These are phyloP conservation scores for Populus nigra DNA, from an alignment of 345 rosid species.

Conservation along the genomic window DNA sequence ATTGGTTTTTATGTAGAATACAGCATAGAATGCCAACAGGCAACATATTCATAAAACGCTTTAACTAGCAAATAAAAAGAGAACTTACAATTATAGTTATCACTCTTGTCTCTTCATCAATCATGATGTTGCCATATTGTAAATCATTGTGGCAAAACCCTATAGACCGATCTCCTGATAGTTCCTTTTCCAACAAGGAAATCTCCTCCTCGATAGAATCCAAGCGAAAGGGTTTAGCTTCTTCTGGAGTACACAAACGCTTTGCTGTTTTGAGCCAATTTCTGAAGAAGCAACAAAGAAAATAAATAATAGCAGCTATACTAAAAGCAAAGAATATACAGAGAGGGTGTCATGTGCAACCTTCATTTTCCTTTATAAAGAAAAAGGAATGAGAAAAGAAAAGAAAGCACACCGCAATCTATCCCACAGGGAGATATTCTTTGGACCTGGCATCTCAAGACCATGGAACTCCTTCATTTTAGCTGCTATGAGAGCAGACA, in stretches of 20 bases:
- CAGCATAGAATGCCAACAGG: background rate
- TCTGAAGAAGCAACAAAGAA: slow-evolving; percentile 11
- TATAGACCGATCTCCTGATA: slow-evolving; percentile 13
- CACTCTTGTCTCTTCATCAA: slow-evolving; percentile 27
- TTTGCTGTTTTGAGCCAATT: slow-evolving; percentile 31
- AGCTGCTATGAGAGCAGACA: slow-evolving; percentile 27
- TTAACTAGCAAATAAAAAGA: background rate
- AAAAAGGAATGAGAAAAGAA: background rate
- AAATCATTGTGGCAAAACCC: slow-evolving; percentile 37
- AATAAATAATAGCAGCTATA: background rate
- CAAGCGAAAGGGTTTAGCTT: slow-evolving; percentile 21
- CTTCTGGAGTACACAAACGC: slow-evolving; percentile 19
- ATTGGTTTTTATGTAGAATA: background rate
- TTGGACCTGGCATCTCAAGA: slow-evolving; percentile 32
- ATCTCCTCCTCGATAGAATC: slow-evolving; percentile 26
- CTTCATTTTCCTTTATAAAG: background rate
- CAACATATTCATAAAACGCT: background rate
- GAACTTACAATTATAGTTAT: slow-evolving; percentile 30
- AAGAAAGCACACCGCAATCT: slow-evolving; percentile 24
- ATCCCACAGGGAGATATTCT: slow-evolving; percentile 21
- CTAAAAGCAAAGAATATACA: background rate
- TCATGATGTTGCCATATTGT: slow-evolving; percentile 37
- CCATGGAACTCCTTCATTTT: slow-evolving; percentile 33
- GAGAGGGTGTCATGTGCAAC: background rate
- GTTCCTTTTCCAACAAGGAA: slow-evolving; percentile 21